phyloP scores from a whole-genome alignment of 1,284 basidiomycete genomes.

The Wolfiporia cocos region DNA sequence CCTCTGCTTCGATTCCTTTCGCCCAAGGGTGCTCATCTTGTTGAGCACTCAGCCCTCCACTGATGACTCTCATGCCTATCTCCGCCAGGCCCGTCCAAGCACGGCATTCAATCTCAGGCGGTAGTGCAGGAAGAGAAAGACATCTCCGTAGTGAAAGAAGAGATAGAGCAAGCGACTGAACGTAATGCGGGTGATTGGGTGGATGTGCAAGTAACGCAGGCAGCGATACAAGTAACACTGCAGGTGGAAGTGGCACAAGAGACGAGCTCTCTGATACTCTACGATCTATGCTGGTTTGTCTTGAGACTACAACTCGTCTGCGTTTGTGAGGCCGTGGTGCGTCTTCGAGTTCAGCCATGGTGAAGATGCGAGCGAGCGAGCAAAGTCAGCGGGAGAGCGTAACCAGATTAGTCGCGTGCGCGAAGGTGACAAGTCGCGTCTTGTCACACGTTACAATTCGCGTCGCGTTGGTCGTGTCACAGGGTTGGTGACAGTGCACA shows the following conservation, averaged over 20 bases:
- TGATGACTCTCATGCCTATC: constrained; percentile 50
- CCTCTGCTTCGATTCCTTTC: constrained; percentile 45
- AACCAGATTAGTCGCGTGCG: too few species aligned
- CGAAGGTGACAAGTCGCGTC: too few species aligned
- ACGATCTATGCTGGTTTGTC: not conserved
- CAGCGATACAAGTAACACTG: constrained; percentile 50
- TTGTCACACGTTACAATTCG: too few species aligned
- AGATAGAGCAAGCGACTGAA: constrained; percentile 49
- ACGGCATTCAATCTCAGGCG: constrained; percentile 55
- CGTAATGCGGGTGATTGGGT: constrained; percentile 49
- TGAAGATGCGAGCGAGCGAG: too few species aligned
- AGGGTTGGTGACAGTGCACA: too few species aligned
- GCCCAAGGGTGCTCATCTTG: constrained; percentile 37
- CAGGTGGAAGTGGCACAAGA: constrained; percentile 34
- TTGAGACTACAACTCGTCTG: not conserved
- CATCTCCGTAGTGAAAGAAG: constrained; percentile 48
- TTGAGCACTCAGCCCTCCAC: constrained; percentile 36
- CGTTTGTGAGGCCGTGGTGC: not conserved
- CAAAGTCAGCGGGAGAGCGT: too few species aligned
- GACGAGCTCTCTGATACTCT: not conserved
- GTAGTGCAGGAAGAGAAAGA: constrained; percentile 41
- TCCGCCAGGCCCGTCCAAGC: constrained; percentile 66
- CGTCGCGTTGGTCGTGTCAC: too few species aligned
- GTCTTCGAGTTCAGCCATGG: too few species aligned
- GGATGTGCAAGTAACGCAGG: constrained; percentile 56